phyloP scores from a whole-genome alignment of 768 basidiomycete genomes.

The Boletus sp. region DNA sequence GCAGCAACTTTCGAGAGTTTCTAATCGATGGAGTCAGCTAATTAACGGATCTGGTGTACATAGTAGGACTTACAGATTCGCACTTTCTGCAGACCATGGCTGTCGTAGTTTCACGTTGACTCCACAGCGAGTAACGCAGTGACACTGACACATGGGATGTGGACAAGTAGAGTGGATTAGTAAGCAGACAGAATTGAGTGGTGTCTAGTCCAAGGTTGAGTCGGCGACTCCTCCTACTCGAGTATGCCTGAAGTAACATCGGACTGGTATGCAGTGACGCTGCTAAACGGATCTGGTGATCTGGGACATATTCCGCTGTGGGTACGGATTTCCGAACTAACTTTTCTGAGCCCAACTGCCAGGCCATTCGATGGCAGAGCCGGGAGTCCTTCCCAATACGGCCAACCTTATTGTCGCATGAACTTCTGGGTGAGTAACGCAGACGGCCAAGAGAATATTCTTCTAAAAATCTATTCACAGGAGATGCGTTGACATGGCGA shows the following conservation, averaged over 20 bases:
- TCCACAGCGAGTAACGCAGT: neutral
- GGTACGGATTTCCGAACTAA: neutral
- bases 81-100: conserved; percentile 88
- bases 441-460: conserved; percentile 4
- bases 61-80: conserved; percentile 51
- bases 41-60: conserved; percentile 6
- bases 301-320: neutral
- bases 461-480: conserved; percentile 20
- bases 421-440: conserved; percentile 23
- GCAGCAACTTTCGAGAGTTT: conserved; percentile 91
- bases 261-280: neutral
- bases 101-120: conserved; percentile 4
- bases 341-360: conserved; percentile 2
- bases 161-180: conserved; percentile 7
- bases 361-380: neutral
- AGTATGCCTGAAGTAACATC: neutral
- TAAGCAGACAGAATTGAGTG: conserved; percentile 9
- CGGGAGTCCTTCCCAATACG: conserved; percentile 19
- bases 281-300: neutral
- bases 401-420: conserved; percentile 28
- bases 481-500: conserved; percentile 34
- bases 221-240: neutral
- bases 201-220: too few relatives aligned
- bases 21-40: conserved; percentile 35
- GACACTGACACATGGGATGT: conserved; percentile 13